Evolutionary conservation across 2,329 filamentous ascomycete species (phyloP), one percentile per base, ranked within the genome.

Genomic region (Pseudogymnoascus sp.): DNA sequence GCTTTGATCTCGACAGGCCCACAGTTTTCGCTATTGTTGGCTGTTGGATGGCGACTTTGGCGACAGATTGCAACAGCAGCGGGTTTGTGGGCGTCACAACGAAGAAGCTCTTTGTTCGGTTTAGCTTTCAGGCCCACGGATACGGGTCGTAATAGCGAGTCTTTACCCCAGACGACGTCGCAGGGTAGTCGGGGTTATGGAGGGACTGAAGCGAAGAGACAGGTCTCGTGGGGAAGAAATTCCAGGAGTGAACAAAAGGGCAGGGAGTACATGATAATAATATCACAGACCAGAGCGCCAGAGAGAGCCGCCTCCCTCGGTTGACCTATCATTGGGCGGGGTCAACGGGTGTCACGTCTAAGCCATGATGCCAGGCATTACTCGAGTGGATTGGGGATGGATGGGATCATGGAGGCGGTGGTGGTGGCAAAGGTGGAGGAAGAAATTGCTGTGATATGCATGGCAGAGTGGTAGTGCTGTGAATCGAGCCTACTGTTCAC

Each of bases 361-460:
- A 56, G 50, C 50, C 50, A 56, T 56, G 50, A 56, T 56, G 50
- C 50, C 50, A 35, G 50, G 50, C 50, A 56, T 56, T 56, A 56
- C 50, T 56, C 50, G 50, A 56, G 50, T 56, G 50, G 50, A 56
- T 56, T 56, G 21, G 50, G 50, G 50, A 56, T 56, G 50, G 50
- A 56, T 56, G 50, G 50, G 50, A 56, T 56, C n/a, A 56, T 56
- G 29, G 50, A 56, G 50, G 50, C 16, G 50, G 50, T 56, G 50
- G 44, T 50, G 44, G 50, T 56, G 50, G 50, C 50, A 56, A 56
- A 56, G 50, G 50, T 56, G 50, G 50, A 56, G 50, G 50, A 56
- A 35, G 50, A 56, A 56, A 56, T 56, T 56, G 50, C 50, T 56
- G 29, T 56, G 50, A 56, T 56, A 33, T 56, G 50, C 50, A 56